Percentiles rank a stretch among this genome's conserved stretches.
These are phyloP conservation scores for Centella asiatica DNA, from an alignment of 129 eudicot genomes.

Conservation along the genomic window DNA sequence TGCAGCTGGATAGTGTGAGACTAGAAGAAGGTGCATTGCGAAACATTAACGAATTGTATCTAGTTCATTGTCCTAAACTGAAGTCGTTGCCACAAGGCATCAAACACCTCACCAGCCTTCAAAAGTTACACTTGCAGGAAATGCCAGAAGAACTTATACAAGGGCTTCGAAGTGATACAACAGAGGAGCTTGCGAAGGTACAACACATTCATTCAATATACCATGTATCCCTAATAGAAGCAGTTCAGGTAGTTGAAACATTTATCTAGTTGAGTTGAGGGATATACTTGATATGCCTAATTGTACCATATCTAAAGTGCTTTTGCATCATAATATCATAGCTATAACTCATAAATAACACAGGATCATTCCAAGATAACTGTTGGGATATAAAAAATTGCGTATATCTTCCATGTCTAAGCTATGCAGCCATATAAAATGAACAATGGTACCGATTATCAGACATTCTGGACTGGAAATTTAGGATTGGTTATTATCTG, in stretches of 20 bases:
- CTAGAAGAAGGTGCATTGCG: constrained; percentile 42
- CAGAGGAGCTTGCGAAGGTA: constrained; percentile 27
- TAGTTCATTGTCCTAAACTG: constrained; percentile 35
- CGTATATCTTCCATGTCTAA: no score
- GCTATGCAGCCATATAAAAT: no score
- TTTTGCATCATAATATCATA: no score
- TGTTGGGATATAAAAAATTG: no score
- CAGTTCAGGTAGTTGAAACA: constrained; percentile 23
- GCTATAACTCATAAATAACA: no score
- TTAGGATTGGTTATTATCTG: background rate
- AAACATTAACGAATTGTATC: constrained; percentile 29
- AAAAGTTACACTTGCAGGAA: constrained; percentile 41
- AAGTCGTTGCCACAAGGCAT: constrained; percentile 37
- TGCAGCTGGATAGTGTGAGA: constrained; percentile 20
- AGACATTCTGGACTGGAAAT: no score
- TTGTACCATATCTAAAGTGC: no score
- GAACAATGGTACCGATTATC: no score
- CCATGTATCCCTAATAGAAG: constrained; percentile 22
- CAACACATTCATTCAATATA: constrained; percentile 26
- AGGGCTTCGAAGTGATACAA: constrained; percentile 14
- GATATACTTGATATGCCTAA: no score
- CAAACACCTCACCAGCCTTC: constrained; percentile 38
- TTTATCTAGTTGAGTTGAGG: constrained; percentile 11
- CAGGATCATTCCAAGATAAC: no score
- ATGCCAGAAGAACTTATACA: constrained; percentile 37